Evolutionary conservation across 2,329 filamentous ascomycete genomes (phyloP).

Genomic region (Pseudogymnoascus sp.): DNA sequence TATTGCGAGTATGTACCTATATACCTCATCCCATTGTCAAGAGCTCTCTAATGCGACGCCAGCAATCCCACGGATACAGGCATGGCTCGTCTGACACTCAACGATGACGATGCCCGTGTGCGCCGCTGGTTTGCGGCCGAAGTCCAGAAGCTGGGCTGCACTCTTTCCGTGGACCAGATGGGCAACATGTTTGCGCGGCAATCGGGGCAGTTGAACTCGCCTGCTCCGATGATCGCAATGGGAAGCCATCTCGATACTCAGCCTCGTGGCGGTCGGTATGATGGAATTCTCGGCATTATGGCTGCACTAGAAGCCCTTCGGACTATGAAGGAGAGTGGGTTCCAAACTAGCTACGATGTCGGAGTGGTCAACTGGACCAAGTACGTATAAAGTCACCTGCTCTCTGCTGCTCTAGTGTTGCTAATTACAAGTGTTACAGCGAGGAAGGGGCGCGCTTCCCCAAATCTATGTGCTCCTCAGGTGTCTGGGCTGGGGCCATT

Average conservation of each 20-base stretch:
- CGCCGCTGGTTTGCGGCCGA: conserved; percentile 66
- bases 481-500: conserved; percentile 63
- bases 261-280: conserved; percentile 54
- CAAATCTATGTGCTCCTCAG: conserved; percentile 61
- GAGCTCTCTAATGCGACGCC: no score
- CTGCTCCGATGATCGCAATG: conserved; percentile 55
- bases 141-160: conserved; percentile 54
- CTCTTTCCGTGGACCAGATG: conserved; percentile 61
- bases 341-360: conserved; percentile 53
- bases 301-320: conserved; percentile 64
- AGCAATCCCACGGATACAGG: conserved; percentile 32
- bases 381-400: no score
- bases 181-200: conserved; percentile 71
- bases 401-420: no score
- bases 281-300: conserved; percentile 66
- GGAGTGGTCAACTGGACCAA: conserved; percentile 24
- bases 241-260: conserved; percentile 62
- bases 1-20: no score
- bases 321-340: conserved; percentile 55
- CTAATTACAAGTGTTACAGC: no score
- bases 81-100: conserved; percentile 64
- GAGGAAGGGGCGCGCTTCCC: conserved; percentile 67
- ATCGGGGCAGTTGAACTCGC: conserved; percentile 42
- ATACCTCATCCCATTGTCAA: no score
- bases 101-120: conserved; percentile 59